Base-by-base conservation (phyloP, 2,329 filamentous ascomycete genomes). In the Colletotrichum sp. region DNA sequence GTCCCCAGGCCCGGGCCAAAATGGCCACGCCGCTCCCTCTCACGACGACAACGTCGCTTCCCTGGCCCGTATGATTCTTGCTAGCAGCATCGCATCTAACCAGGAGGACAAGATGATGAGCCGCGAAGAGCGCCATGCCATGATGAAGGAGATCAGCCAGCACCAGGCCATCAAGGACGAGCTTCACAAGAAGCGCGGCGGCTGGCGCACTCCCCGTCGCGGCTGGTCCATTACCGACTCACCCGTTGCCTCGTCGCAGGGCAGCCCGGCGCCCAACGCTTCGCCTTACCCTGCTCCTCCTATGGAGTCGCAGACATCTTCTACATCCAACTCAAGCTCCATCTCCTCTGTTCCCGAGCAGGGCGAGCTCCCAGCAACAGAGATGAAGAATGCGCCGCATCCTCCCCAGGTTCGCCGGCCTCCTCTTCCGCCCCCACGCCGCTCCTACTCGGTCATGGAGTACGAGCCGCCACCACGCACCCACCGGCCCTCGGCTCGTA, bases 401-500 rank as follows among this genome's bases (percentile, higher is more conserved):
- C 77, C 76, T 34, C 70, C 74, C 16, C 48, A 74, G 9, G 34
- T 36, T 28, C 70, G 74, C 43, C 81, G 85, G 30, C 86, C 83
- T 15, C 78, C 80, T 69, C 80, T 89, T 36, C 85, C 86, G 12
- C 84, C 87, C 18, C 89, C 89, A 13, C 89, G 88, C 28, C 87
- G 90, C 32, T 92, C 90, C 13, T 91, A 91, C 81, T 92, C 90
- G 10, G 89, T 91, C n/a, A 91, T 88, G 80, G 89, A 91, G 82
- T 88, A 89, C 71, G 90, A 91, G 80, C 90, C 90, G 1, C 81
- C 83, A 10, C 80, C 88, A 10, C 85, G 87, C 71, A 88, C 86
- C 66, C 88, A 90, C 66, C 84, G 82, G 66, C 88, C 88, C 2
- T 87, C 89, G 8, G 79, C 84, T 65, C 83, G 83, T 70, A 83